Base-by-base conservation (phyloP, 148 eudicot genomes). In the Fallopia convolvulus region DNA sequence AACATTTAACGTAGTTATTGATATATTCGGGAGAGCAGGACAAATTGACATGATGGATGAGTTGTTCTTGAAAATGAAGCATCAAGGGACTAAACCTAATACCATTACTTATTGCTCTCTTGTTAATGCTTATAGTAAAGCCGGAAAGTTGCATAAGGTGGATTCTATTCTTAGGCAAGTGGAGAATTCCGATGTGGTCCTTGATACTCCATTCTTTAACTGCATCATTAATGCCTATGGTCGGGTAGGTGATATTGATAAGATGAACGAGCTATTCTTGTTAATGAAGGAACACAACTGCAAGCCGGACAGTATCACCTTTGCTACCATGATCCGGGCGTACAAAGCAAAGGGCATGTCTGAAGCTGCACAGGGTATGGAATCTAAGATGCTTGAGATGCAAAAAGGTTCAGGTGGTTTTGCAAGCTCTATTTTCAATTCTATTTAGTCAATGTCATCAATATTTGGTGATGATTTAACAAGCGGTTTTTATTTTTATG, bases 41-140 rank as follows among this genome's bases (percentile, higher is more conserved):
- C 77, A 82, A 75, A 80, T 92, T 15, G 82, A 85, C 41, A 86
- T 83, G 78, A 90, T 92, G 97, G 92, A 88, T 58, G 87, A 87
- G 30, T 70, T 86, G 70, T 94, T 94, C 86, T 66, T 87, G 82
- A 88, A 87, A 79, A 92, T 94, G 98, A 94, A 94, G 86, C 97
- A 92, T 86, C 87, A 84, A 75, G 98, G 98, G 58, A 79, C 88
- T 79, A 94, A 92, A 82, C 98, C 98, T 20, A 94, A 87, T 78
- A 74, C 92, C 44, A 65, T 92, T 49, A 92, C 98, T 42, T 94
- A 92, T 74, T 90, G 93, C 78, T 83, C 90, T 65, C 94, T 92
- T 70, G 86, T 90, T 23, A 87, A 83, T 71, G 90, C 92, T 70
- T 94, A 89, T 75, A 70, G 95, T 83, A 92, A 84, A 84, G 86